These are phyloP conservation scores for Penicillium hordei DNA, from an alignment of 2,329 filamentous ascomycete genomes.

Conservation along the genomic window DNA sequence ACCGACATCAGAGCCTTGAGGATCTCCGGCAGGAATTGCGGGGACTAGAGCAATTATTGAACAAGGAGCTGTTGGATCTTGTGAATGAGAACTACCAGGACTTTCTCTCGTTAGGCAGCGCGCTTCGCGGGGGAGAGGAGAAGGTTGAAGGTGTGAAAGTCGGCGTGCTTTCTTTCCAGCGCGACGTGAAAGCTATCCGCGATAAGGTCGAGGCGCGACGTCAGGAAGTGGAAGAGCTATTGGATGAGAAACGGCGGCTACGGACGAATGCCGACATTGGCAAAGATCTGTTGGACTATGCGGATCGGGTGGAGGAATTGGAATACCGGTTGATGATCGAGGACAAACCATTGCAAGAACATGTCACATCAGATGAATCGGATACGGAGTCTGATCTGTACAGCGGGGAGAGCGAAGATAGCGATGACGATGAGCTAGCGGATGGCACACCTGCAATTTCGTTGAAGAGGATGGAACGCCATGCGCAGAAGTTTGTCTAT, in stretches of 20 bases:
- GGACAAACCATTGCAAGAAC: conserved; percentile 28
- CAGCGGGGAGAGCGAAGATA: conserved; percentile 35
- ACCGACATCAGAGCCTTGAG: conserved; percentile 93
- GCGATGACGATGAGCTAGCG: conserved; percentile 43
- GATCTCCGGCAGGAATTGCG: conserved; percentile 86
- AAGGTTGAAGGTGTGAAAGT: conserved; percentile 87
- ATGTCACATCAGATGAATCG: conserved; percentile 19
- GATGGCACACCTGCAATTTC: conserved; percentile 41
- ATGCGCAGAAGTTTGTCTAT: conserved; percentile 59
- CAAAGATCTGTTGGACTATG: conserved; percentile 49
- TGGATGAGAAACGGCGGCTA: conserved; percentile 67
- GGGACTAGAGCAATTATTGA: conserved; percentile 74
- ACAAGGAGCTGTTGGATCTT: conserved; percentile 84
- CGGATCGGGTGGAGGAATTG: conserved; percentile 56
- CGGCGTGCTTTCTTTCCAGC: conserved; percentile 77
- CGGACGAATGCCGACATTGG: conserved; percentile 63
- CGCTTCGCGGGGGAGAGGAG: conserved; percentile 83
- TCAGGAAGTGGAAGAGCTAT: conserved; percentile 60
- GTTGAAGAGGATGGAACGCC: conserved; percentile 52
- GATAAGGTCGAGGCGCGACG: conserved; percentile 63
- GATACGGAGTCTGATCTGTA: conserved; percentile 40
- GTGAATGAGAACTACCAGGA: conserved; percentile 95
- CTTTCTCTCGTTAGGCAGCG: conserved; percentile 79
- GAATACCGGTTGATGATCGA: conserved; percentile 69
- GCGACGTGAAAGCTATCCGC: conserved; percentile 76